Evolutionary conservation across 202 grass and related monocot genomes (phyloP).

Genomic region (Thinopyrum obtusiflorum): DNA sequence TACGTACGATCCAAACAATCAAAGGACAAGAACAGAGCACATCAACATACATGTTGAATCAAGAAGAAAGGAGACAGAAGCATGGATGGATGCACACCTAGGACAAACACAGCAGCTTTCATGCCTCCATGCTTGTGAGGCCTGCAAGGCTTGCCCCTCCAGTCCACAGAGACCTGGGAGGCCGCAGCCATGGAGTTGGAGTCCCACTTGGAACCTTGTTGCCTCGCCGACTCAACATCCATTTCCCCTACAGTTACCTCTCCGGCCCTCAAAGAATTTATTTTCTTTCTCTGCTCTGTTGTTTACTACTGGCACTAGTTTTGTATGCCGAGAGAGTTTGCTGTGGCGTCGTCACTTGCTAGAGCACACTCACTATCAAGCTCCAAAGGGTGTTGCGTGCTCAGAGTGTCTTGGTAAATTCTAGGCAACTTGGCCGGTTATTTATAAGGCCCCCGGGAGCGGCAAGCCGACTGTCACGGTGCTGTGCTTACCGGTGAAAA

Average conservation of each 20-base stretch:
- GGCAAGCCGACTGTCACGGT: conserved; percentile 13
- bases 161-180: conserved; percentile 72
- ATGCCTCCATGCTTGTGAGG: conserved; percentile 78
- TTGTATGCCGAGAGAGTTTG: background rate
- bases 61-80: background rate
- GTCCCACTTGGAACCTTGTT: conserved; percentile 46
- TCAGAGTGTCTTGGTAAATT: conserved; percentile 44
- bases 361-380: conserved; percentile 31
- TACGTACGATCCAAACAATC: background rate
- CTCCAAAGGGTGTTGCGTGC: conserved; percentile 21
- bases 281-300: conserved; percentile 21
- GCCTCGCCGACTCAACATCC: conserved; percentile 64
- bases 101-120: conserved; percentile 82
- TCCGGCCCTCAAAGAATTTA: background rate
- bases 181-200: conserved; percentile 41
- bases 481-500: background rate
- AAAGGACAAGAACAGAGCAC: conserved; percentile 14
- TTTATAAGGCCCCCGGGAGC: conserved; percentile 58
- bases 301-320: background rate
- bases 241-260: conserved; percentile 32
- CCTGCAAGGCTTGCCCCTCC: conserved; percentile 60
- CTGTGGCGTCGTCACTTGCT: background rate
- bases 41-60: background rate
- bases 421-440: conserved; percentile 45
- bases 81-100: conserved; percentile 48